Evolutionary conservation across 106 monocot genomes (phyloP), one percentile per base, ranked within the genome.

Genomic region (Dendrobium nobile): DNA sequence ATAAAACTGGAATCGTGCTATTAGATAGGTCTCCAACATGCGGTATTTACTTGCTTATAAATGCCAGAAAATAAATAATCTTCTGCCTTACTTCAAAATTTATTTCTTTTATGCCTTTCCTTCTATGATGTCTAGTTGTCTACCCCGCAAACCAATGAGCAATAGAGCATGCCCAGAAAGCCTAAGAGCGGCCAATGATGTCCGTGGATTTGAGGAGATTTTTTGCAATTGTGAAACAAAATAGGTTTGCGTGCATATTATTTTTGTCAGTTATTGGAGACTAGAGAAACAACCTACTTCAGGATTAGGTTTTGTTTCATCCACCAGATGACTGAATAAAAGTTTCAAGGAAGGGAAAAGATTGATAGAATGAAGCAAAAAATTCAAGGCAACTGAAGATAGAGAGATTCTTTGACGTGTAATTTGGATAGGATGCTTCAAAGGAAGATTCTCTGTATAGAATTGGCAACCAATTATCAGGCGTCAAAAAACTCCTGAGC

Each of bases 21-120:
- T 75, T 81, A 28, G 80, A 42, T 44, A 85, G 73, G n/a, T 92
- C 91, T 19, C 87, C 88, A 82, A 27, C 31, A 16, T 74, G 79
- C 20, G 81, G 87, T 61, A 10, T 45, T 78, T 82, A 88, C 80
- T 85, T 94, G 84, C 98, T 95, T 84, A 93, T 88, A 74, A 95
- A 92, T 31, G 98, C 92, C 79, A 98, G 67, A 64, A 98, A 81
- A 84, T 93, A 95, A 78, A 98, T 95, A 48, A 84, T 41, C 41
- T 64, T 85, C 77, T 98, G 95, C 56, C 85, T 92, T 24, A 98
- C 59, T 26, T 89, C 85, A 40, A 88, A 82, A 76, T 88, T 85
- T 42, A 88, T 85, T 80, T 86, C 86, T 73, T 86, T 87, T 89
- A 89, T 84, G 20, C 81, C 83, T 64, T 65, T 90, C 16, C 56